A percentile compares a stretch with the other conserved stretches of the same genome.
Conservation (phyloP, 129 eudicot species). For the Flaveria ramosissima region DNA sequence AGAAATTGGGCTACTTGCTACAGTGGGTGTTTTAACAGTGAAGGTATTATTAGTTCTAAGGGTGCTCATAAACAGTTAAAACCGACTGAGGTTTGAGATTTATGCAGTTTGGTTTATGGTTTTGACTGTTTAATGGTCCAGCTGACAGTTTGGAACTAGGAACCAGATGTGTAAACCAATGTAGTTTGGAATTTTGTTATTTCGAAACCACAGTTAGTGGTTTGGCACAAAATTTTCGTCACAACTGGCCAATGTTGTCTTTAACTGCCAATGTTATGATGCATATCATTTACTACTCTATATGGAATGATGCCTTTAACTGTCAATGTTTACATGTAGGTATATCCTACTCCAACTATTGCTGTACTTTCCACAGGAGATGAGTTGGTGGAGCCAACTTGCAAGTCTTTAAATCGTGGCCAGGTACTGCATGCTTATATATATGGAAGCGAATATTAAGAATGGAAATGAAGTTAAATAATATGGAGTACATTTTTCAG, state of each 20-base stretch:
- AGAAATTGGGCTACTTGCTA: conserved; percentile 92
- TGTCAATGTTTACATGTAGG: conserved; percentile 46
- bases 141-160: too few relatives aligned
- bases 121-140: too few relatives aligned
- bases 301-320: conserved; percentile 8
- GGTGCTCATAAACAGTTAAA: not conserved
- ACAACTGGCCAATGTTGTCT: too few relatives aligned
- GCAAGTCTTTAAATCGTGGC: conserved; percentile 64
- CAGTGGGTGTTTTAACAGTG: conserved; percentile 69
- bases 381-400: conserved; percentile 90
- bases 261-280: not conserved
- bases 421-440: conserved; percentile 53
- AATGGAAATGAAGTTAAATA: not conserved
- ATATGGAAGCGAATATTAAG: not conserved
- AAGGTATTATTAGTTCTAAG: conserved; percentile 46
- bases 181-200: too few relatives aligned
- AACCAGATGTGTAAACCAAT: too few relatives aligned
- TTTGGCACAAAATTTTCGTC: too few relatives aligned
- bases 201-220: too few relatives aligned
- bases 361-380: conserved; percentile 95
- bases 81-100: too few relatives aligned
- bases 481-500: not conserved
- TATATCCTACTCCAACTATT: conserved; percentile 74
- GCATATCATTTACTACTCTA: not conserved
- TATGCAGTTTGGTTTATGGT: too few relatives aligned